Base-by-base conservation (phyloP, 345 rosid species). In the Eucalyptus guilfoylei region DNA sequence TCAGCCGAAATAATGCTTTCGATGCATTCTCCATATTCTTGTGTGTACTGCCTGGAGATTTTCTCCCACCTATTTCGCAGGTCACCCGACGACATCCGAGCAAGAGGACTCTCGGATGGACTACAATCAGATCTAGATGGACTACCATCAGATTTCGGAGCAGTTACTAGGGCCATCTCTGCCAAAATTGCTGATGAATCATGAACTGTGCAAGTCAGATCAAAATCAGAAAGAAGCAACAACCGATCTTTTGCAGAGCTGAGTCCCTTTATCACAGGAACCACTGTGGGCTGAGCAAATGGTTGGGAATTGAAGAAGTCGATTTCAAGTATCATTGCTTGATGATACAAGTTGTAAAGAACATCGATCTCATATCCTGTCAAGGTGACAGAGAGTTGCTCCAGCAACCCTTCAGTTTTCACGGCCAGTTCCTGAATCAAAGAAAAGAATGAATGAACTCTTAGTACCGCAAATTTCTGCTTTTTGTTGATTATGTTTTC, bases 121-220 rank as follows among this genome's bases (percentile, higher is more conserved):
- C 88, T 89, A 89, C 91, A 94, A 87, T 97, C 98, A 90, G 93
- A 94, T 91, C 93, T 44, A 26, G 83, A 76, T 76, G 7, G 83
- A 72, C 83, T 72, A 72, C 83, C 23, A 76, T 76, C 83, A 37
- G 47, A 40, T 76, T 76, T 98, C 85, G 99, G 97, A 49, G 99
- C 99, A 42, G 96, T 97, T 80, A 94, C 90, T 55, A 97, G 96
- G 90, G 99, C 98, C 80, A 97, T 95, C 94, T 98, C 98, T 4
- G 99, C 99, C 94, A 97, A 93, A 89, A 96, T 96, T 90, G 99
- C 99, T 87, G 99, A 95, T 49, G 99, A 98, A 95, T 98, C 99
- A 92, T 96, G 94, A 91, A 95, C 95, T 5, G 99, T 91, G 94
- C 99, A 97, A 37, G 99, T 96, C 93, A 98, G 94, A 93, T 98